Evolutionary conservation across 1,284 basidiomycete genomes (phyloP).

Genomic region (Lentinula novae-zelandiae): DNA sequence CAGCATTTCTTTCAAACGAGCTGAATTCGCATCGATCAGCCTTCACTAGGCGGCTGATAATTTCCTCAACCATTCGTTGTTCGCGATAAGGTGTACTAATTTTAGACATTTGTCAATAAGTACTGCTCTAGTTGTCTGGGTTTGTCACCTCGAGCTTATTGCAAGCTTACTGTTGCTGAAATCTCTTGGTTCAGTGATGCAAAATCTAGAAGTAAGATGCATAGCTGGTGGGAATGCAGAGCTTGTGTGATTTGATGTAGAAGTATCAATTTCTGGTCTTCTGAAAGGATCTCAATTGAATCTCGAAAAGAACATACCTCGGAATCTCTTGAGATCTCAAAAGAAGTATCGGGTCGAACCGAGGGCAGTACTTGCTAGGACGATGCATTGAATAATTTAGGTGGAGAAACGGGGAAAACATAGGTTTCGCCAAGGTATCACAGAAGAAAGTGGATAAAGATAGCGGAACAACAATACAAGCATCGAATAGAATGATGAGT

Average conservation of each 20-base stretch:
- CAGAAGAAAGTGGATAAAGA: conserved; percentile 1
- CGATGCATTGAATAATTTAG: too few relatives aligned
- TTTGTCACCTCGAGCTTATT: conserved; percentile 33
- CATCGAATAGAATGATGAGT: background rate
- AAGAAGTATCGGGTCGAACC: background rate
- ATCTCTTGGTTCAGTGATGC: background rate
- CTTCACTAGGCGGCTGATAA: conserved; percentile 67
- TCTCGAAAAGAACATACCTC: too few relatives aligned
- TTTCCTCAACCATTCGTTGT: conserved; percentile 11
- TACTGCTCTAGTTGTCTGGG: conserved; percentile 63
- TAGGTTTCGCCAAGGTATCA: background rate
- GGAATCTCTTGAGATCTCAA: background rate
- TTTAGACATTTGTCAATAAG: background rate
- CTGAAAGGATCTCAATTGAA: background rate
- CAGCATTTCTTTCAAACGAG: conserved; percentile 28
- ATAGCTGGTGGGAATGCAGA: conserved; percentile 3
- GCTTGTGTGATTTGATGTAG: background rate
- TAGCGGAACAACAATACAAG: background rate
- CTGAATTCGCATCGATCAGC: conserved; percentile 50
- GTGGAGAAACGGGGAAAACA: background rate
- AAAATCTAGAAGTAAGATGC: conserved; percentile 1
- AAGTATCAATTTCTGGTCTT: background rate
- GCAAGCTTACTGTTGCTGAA: background rate
- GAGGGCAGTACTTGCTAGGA: background rate
- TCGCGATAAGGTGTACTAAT: background rate